Evolutionary conservation across 768 basidiomycete genomes (phyloP).

Genomic region (Postia placenta): DNA sequence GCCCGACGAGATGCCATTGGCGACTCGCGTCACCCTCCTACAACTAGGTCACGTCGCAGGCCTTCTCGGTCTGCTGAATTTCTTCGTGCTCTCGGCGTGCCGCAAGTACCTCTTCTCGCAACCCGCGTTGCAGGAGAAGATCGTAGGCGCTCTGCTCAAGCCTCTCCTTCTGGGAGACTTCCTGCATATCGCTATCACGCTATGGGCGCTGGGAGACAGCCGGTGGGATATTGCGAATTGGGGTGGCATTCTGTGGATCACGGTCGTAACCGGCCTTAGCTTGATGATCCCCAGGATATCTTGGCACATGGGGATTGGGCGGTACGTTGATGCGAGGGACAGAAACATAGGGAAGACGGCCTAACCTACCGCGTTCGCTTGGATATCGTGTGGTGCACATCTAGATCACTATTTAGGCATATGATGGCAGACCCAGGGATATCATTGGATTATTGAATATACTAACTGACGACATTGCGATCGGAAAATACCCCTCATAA

Average conservation of each 20-base stretch:
- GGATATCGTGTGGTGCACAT: not conserved
- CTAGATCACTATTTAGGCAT: not conserved
- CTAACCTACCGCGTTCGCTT: slow-evolving; percentile 3
- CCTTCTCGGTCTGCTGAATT: slow-evolving; percentile 64
- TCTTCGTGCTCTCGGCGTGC: slow-evolving; percentile 56
- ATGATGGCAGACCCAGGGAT: not conserved
- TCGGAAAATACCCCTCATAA: not conserved
- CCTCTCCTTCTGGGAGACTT: slow-evolving; percentile 70
- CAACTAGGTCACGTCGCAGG: slow-evolving; percentile 78
- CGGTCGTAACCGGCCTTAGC: slow-evolving; percentile 53
- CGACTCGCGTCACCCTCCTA: slow-evolving; percentile 62
- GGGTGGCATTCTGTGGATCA: slow-evolving; percentile 67
- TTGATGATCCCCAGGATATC: slow-evolving; percentile 63
- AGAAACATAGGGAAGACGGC: slow-evolving; percentile 22
- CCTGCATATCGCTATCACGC: slow-evolving; percentile 56
- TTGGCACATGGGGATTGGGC: slow-evolving; percentile 72
- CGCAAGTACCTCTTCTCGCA: slow-evolving; percentile 53
- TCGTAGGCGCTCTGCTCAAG: slow-evolving; percentile 54
- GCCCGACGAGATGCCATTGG: slow-evolving; percentile 45
- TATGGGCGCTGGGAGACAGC: slow-evolving; percentile 73
- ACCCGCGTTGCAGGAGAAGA: slow-evolving; percentile 66
- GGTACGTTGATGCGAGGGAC: slow-evolving; percentile 66
- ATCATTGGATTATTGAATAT: not conserved
- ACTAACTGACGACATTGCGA: not conserved
- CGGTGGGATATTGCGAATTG: slow-evolving; percentile 56